phyloP scores from a whole-genome alignment of 352 stramenopile genomes.

The Elongisporangium undulatum region DNA sequence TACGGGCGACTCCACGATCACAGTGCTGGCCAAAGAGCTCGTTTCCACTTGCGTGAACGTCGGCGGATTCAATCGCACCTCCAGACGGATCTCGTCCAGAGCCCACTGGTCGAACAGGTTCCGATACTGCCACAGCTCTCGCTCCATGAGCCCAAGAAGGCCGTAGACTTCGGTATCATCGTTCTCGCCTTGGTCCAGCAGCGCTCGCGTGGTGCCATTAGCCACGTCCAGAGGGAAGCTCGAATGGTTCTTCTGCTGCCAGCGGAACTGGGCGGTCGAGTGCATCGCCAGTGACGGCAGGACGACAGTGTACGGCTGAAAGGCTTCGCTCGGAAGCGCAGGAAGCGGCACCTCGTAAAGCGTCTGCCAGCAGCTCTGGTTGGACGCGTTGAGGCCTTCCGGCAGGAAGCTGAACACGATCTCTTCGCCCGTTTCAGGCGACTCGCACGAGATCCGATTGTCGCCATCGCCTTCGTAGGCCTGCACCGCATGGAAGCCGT shows the following conservation, averaged over 20 bases:
- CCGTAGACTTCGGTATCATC: constrained; percentile 34
- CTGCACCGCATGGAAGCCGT: constrained; percentile 36
- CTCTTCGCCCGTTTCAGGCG: constrained; percentile 40
- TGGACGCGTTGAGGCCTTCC: constrained; percentile 15
- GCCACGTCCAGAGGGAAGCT: constrained; percentile 55
- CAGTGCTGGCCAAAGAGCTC: constrained; percentile 12
- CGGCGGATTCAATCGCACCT: constrained; percentile 47
- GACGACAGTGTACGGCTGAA: constrained; percentile 21
- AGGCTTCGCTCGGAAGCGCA: not conserved
- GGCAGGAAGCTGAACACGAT: constrained; percentile 49
- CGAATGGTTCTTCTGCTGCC: constrained; percentile 64
- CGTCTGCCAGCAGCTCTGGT: constrained; percentile 39
- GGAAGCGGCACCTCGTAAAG: constrained; percentile 31
- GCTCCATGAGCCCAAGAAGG: constrained; percentile 26
- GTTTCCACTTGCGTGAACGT: constrained; percentile 16
- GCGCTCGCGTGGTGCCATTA: constrained; percentile 11
- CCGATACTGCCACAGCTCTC: constrained; percentile 48
- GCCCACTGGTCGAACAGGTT: constrained; percentile 81
- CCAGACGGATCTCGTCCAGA: constrained; percentile 49
- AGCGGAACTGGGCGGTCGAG: constrained; percentile 39
- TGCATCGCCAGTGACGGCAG: constrained; percentile 44
- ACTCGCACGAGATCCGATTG: constrained; percentile 58
- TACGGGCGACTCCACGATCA: constrained; percentile 35
- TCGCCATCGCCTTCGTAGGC: constrained; percentile 43
- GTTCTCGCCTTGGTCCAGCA: constrained; percentile 32